Percentiles rank a stretch among this genome's conserved stretches.
Evolutionary conservation across 1,284 basidiomycete genomes (phyloP).

Genomic region (Xanthoconium separans): DNA sequence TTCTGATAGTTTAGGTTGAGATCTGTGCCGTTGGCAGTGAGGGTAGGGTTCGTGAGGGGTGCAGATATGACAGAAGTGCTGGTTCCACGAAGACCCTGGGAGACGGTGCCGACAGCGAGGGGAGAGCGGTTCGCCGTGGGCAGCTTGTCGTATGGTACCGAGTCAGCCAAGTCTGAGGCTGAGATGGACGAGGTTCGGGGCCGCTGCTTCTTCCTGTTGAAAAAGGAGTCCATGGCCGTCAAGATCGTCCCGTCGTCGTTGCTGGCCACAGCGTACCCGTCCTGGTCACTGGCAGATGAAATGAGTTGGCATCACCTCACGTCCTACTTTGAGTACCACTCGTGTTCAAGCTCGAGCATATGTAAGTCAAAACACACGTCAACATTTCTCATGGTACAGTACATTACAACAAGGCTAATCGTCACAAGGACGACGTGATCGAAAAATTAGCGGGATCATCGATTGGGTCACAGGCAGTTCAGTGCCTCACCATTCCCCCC

Average conservation of each 20-base stretch:
- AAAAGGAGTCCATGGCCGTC: conserved; percentile 36
- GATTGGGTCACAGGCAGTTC: conserved; percentile 30
- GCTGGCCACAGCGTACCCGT: conserved; percentile 11
- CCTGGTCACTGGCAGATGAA: conserved; percentile 6
- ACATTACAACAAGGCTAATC: conserved; percentile 2
- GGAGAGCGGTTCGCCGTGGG: conserved; percentile 56
- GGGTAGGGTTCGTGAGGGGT: conserved; percentile 74
- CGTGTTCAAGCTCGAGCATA: neutral
- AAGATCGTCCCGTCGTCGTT: conserved; percentile 14
- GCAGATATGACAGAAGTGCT: conserved; percentile 56
- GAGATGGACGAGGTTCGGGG: conserved; percentile 51
- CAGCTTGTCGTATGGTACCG: conserved; percentile 72
- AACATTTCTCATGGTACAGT: conserved; percentile 16
- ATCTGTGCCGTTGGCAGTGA: conserved; percentile 67
- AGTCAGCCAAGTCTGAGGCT: conserved; percentile 49
- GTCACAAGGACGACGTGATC: conserved; percentile 28
- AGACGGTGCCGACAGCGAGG: conserved; percentile 52
- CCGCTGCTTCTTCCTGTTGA: conserved; percentile 42
- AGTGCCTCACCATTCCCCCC: conserved; percentile 28
- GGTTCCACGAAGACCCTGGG: conserved; percentile 49
- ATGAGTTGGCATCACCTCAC: conserved; percentile 5
- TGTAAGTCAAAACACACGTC: conserved; percentile 25
- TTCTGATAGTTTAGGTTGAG: conserved; percentile 58
- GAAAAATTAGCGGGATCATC: conserved; percentile 32
- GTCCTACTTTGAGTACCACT: neutral